Percentiles rank a stretch among this genome's conserved stretches.
Conservation (phyloP, 352 stramenopile genomes). For the Elongisporangium senticosum region DNA sequence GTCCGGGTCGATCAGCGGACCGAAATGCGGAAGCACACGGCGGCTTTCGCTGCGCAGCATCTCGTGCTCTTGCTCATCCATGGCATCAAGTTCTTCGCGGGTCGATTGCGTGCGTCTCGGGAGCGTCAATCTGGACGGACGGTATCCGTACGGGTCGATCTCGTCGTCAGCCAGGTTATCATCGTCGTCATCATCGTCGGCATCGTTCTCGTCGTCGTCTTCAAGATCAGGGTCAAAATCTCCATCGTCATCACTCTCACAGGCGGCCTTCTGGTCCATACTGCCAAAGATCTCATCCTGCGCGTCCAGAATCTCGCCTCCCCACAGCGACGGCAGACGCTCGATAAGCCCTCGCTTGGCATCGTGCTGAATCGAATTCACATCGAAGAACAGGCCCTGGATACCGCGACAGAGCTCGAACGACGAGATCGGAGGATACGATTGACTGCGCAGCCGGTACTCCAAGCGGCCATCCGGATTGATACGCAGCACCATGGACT, state of each 20-base stretch:
- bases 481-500: constrained; percentile 72
- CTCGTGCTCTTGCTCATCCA: constrained; percentile 63
- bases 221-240: constrained; percentile 36
- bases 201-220: constrained; percentile 30
- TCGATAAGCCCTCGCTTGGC: constrained; percentile 71
- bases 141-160: constrained; percentile 11
- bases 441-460: constrained; percentile 55
- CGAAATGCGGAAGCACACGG: constrained; percentile 54
- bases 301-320: constrained; percentile 47
- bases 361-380: constrained; percentile 76
- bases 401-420: constrained; percentile 60
- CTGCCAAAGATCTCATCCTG: constrained; percentile 58
- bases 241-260: constrained; percentile 41
- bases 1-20: constrained; percentile 58
- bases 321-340: constrained; percentile 69
- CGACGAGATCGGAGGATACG: constrained; percentile 70
- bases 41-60: constrained; percentile 55
- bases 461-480: constrained; percentile 61
- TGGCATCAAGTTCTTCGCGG: constrained; percentile 54
- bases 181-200: constrained; percentile 26
- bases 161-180: constrained; percentile 18
- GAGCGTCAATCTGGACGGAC: neutral
- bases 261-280: constrained; percentile 22
- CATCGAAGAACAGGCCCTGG: constrained; percentile 74
- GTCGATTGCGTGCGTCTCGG: constrained; percentile 21